phyloP scores from a whole-genome alignment of 2,329 filamentous ascomycete species.

The Pseudopithomyces maydicus region DNA sequence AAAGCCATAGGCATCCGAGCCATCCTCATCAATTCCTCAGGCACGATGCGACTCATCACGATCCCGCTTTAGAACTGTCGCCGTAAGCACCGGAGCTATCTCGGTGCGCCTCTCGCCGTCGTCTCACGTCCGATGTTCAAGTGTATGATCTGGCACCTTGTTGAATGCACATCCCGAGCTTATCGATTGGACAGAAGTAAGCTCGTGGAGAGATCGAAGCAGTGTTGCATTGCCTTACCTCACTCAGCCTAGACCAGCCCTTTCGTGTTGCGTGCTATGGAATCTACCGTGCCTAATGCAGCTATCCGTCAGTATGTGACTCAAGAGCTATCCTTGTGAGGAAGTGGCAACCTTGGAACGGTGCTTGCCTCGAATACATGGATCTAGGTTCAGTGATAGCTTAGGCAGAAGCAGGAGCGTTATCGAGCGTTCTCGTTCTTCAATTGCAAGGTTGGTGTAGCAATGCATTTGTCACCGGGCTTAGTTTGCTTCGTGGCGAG shows the following conservation, averaged over 20 bases:
- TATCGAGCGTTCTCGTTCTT: too few species aligned
- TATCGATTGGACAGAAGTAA: neutral
- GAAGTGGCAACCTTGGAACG: neutral
- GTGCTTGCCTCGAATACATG: neutral
- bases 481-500: too few species aligned
- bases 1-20: too few species aligned
- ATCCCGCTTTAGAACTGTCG: neutral
- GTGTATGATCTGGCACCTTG: neutral
- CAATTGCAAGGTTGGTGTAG: too few species aligned
- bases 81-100: neutral
- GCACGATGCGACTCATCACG: neutral
- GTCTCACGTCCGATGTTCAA: neutral
- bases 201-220: neutral
- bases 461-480: too few species aligned
- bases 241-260: neutral
- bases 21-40: too few species aligned
- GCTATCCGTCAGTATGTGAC: neutral
- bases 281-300: neutral
- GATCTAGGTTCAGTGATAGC: neutral
- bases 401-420: neutral
- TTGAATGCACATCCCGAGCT: neutral
- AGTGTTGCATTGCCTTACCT: neutral
- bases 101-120: neutral
- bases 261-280: neutral
- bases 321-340: neutral